Evolutionary conservation across 2,329 filamentous ascomycete species (phyloP).

Genomic region (Penicillium sp.): DNA sequence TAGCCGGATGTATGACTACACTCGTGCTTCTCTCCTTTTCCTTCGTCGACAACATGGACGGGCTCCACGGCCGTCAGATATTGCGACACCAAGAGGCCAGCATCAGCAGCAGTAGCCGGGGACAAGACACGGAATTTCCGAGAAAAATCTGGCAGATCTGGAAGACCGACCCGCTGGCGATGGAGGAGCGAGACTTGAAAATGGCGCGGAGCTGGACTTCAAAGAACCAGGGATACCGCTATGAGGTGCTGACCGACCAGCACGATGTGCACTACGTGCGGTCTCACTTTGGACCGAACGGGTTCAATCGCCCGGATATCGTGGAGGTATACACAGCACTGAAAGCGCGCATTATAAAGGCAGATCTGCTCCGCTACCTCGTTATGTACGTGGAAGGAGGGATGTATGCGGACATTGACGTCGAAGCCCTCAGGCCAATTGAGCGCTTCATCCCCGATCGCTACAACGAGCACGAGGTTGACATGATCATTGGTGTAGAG

Average conservation of each 20-base stretch:
- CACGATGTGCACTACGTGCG: constrained; percentile 72
- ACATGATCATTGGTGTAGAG: constrained; percentile 73
- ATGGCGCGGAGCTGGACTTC: constrained; percentile 67
- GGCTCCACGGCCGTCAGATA: neutral
- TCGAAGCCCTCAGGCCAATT: constrained; percentile 59
- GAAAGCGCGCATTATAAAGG: constrained; percentile 69
- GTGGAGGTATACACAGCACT: constrained; percentile 65
- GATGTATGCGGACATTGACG: constrained; percentile 65
- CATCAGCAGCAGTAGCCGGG: neutral
- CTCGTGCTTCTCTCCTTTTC: constrained; percentile 6
- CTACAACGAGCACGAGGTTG: constrained; percentile 67
- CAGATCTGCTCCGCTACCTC: constrained; percentile 69
- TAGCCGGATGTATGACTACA: neutral
- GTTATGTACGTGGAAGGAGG: constrained; percentile 70
- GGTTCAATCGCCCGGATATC: constrained; percentile 70
- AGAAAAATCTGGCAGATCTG: constrained; percentile 79
- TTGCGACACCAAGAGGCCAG: neutral
- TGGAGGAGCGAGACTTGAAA: constrained; percentile 66
- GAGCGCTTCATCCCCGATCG: constrained; percentile 66
- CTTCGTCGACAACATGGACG: constrained; percentile 4
- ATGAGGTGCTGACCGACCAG: constrained; percentile 71
- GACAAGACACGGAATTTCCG: constrained; percentile 52
- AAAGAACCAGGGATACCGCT: constrained; percentile 70
- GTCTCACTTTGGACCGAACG: constrained; percentile 67
- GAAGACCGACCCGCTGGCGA: constrained; percentile 71